Conservation (phyloP, 2,329 filamentous ascomycete species). For the Ophiostoma fasciatum region DNA sequence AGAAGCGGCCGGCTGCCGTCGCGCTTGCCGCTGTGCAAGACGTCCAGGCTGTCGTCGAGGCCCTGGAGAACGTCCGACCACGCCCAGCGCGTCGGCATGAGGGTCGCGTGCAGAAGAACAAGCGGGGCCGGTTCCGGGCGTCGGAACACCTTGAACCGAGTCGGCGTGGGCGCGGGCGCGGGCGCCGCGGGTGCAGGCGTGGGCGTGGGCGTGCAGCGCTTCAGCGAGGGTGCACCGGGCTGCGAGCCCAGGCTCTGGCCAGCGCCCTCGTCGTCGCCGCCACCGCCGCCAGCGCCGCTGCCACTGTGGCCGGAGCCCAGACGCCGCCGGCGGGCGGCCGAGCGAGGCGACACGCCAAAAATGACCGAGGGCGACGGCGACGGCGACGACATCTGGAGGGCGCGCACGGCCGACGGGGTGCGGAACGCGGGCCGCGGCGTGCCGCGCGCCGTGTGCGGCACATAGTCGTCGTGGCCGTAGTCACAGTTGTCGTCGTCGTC, state of each 20-base stretch:
- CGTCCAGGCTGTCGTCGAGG: conserved; percentile 18
- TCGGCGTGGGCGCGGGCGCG: conserved; percentile 37
- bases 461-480: conserved; percentile 26
- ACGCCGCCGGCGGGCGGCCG: conserved; percentile 25
- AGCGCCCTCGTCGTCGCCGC: background rate
- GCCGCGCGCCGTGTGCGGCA: conserved; percentile 36
- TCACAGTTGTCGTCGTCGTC: conserved; percentile 24
- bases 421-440: conserved; percentile 51
- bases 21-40: no score
- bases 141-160: conserved; percentile 39
- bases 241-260: conserved; percentile 4
- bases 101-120: conserved; percentile 62
- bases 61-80: conserved; percentile 43
- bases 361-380: conserved; percentile 39
- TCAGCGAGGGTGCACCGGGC: conserved; percentile 33
- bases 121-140: conserved; percentile 39
- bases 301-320: background rate
- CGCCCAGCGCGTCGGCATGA: conserved; percentile 53
- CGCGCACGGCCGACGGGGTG: conserved; percentile 53
- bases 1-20: no score
- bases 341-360: conserved; percentile 35
- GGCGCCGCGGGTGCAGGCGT: conserved; percentile 32
- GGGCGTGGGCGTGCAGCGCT: no score
- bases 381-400: conserved; percentile 58
- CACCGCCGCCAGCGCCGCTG: conserved; percentile 1